phyloP scores from a whole-genome alignment of 768 basidiomycete species.

The Pleurotus pulmonarius region DNA sequence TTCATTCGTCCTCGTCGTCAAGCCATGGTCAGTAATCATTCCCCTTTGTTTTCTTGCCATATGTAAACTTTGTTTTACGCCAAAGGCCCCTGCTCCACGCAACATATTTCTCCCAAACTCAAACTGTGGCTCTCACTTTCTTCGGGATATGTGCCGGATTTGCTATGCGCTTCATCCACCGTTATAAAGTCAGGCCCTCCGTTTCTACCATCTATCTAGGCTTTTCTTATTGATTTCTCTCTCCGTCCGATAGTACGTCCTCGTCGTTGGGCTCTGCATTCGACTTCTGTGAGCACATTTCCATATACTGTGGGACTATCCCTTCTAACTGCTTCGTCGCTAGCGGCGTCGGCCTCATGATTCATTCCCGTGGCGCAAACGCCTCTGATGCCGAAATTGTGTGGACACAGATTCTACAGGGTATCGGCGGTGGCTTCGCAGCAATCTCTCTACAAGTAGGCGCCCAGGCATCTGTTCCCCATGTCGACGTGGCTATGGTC shows the following conservation, averaged over 20 bases:
- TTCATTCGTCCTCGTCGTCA: slow-evolving; percentile 56
- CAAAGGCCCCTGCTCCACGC: slow-evolving; percentile 49
- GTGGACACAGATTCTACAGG: slow-evolving; percentile 68
- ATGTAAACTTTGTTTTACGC: background rate
- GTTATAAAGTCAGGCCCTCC: slow-evolving; percentile 44
- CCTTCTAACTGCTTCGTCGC: too few species aligned
- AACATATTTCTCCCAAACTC: slow-evolving; percentile 63
- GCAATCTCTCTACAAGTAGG: slow-evolving; percentile 52
- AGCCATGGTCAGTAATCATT: slow-evolving; percentile 37
- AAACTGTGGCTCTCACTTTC: slow-evolving; percentile 57
- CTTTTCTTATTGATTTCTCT: too few species aligned
- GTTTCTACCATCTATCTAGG: background rate
- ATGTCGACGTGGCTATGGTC: slow-evolving; percentile 62
- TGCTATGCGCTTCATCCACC: slow-evolving; percentile 46
- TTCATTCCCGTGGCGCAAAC: slow-evolving; percentile 62
- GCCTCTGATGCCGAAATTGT: slow-evolving; percentile 55
- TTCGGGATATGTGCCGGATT: slow-evolving; percentile 62
- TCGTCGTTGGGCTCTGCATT: slow-evolving; percentile 55
- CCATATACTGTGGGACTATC: background rate
- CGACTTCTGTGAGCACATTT: slow-evolving; percentile 40
- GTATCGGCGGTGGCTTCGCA: slow-evolving; percentile 71
- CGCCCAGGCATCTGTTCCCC: slow-evolving; percentile 63
- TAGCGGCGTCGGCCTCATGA: slow-evolving; percentile 66
- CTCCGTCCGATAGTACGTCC: slow-evolving; percentile 27
- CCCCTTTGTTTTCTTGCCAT: background rate